Evolutionary conservation across 352 stramenopile species (phyloP).

Genomic region (Phytophthora idaei): DNA sequence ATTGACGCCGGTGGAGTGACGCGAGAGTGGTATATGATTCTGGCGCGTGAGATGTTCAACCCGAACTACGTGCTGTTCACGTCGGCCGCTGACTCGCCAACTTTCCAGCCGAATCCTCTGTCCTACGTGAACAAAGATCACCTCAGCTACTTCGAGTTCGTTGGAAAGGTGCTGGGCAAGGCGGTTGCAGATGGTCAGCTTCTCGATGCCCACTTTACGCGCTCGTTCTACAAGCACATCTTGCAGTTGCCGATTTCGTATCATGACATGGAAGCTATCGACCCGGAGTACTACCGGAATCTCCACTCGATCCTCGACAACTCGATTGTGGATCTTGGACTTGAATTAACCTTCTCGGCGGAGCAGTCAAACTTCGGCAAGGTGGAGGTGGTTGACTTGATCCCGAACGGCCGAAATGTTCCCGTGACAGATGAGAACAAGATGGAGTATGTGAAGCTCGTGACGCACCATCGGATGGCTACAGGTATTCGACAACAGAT

Average conservation of each 20-base stretch:
- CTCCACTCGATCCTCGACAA: slow-evolving; percentile 92
- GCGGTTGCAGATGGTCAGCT: slow-evolving; percentile 98
- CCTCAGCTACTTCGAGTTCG: slow-evolving; percentile 98
- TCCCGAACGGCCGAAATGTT: slow-evolving; percentile 87
- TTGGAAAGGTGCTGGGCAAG: slow-evolving; percentile 98
- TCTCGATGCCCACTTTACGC: slow-evolving; percentile 98
- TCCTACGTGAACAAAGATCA: slow-evolving; percentile 99
- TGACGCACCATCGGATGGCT: slow-evolving; percentile 99
- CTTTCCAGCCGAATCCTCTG: slow-evolving; percentile 99
- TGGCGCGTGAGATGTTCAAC: slow-evolving; percentile 99
- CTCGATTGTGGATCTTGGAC: slow-evolving; percentile 76
- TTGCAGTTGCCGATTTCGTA: slow-evolving; percentile 97
- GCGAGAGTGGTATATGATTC: slow-evolving; percentile 98
- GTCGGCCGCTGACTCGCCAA: slow-evolving; percentile 97
- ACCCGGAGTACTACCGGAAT: slow-evolving; percentile 96
- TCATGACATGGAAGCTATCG: slow-evolving; percentile 99
- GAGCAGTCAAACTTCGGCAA: slow-evolving; percentile 92
- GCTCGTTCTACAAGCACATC: slow-evolving; percentile 99
- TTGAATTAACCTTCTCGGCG: slow-evolving; percentile 94
- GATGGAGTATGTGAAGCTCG: slow-evolving; percentile 93
- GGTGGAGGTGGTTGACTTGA: slow-evolving; percentile 88
- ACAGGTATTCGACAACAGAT: slow-evolving; percentile 96
- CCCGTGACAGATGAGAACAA: slow-evolving; percentile 94
- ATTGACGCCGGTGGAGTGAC: slow-evolving; percentile 99
- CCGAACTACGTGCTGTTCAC: slow-evolving; percentile 99